Conservation (phyloP, 2,329 filamentous ascomycete genomes). For the Calonectria pteridis region DNA sequence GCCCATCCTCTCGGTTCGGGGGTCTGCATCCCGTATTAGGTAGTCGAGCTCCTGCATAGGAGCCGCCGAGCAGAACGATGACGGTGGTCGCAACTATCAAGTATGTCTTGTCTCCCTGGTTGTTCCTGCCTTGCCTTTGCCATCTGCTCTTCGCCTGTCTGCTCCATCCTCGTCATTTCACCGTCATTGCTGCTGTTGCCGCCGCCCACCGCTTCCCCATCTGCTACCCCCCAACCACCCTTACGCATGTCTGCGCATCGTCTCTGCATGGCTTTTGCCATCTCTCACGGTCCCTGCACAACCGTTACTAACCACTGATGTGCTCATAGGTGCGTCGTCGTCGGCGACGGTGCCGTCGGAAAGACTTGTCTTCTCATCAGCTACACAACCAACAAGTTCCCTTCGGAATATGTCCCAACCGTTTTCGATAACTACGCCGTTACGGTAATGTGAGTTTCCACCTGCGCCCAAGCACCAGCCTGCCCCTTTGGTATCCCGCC, state of each 20-base stretch:
- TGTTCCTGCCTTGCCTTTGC: constrained; percentile 16
- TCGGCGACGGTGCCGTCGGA: constrained; percentile 98
- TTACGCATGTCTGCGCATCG: constrained; percentile 32
- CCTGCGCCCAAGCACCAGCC: constrained; percentile 32
- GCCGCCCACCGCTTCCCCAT: constrained; percentile 14
- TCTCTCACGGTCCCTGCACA: neutral
- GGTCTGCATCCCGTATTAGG: constrained; percentile 37
- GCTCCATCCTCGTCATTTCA: constrained; percentile 1
- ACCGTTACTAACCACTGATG: constrained; percentile 37
- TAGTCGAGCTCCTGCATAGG: constrained; percentile 52
- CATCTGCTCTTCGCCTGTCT: constrained; percentile 20
- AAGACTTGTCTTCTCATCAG: constrained; percentile 99
- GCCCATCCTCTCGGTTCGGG: constrained; percentile 39
- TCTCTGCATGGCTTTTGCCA: constrained; percentile 19
- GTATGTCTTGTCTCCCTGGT: constrained; percentile 55
- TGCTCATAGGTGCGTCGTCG: constrained; percentile 87
- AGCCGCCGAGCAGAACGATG: constrained; percentile 57
- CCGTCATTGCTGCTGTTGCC: constrained; percentile 2
- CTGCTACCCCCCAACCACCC: constrained; percentile 5
- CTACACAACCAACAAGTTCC: constrained; percentile 99
- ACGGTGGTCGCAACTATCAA: constrained; percentile 76
- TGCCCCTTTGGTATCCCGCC: constrained; percentile 31
- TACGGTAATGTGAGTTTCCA: constrained; percentile 91
- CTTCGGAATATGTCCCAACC: constrained; percentile 98
- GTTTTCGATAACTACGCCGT: constrained; percentile 99